Conservation (phyloP, 352 stramenopile species). For the Albugo candida region DNA sequence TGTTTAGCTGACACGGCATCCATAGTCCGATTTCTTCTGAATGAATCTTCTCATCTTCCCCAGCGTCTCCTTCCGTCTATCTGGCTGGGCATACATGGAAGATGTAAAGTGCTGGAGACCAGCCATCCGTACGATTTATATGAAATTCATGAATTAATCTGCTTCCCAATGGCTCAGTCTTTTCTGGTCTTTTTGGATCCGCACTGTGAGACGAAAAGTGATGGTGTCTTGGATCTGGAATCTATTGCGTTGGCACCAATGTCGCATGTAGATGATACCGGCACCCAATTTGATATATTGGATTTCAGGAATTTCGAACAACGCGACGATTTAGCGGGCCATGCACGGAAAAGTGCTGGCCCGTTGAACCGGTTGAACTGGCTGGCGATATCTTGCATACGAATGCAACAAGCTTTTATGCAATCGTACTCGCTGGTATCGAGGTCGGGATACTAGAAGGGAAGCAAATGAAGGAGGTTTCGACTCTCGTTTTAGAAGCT, state of each 20-base stretch:
- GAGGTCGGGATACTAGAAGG: constrained; percentile 37
- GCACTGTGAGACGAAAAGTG: constrained; percentile 20
- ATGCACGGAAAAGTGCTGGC: constrained; percentile 17
- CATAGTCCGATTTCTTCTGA: constrained; percentile 39
- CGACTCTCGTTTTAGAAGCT: constrained; percentile 15
- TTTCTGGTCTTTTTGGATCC: constrained; percentile 47
- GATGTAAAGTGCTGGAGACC: constrained; percentile 33
- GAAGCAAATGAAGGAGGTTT: constrained; percentile 34
- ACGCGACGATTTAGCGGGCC: constrained; percentile 17
- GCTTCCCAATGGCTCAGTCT: constrained; percentile 30
- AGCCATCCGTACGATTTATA: constrained; percentile 26
- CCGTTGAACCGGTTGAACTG: constrained; percentile 24
- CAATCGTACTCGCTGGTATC: constrained; percentile 32
- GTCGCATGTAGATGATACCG: too few relatives aligned
- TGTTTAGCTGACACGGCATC: constrained; percentile 29
- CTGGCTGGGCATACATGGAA: constrained; percentile 65
- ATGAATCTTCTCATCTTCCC: constrained; percentile 21
- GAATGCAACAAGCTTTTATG: constrained; percentile 32
- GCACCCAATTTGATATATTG: too few relatives aligned
- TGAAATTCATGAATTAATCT: constrained; percentile 5
- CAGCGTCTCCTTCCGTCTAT: constrained; percentile 38
- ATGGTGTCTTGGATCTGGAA: constrained; percentile 8
- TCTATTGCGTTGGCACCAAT: not conserved
- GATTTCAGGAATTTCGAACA: constrained; percentile 5
- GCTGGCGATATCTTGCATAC: constrained; percentile 40